phyloP scores from a whole-genome alignment of 805 yeast species.

The Candida tallmaniae region DNA sequence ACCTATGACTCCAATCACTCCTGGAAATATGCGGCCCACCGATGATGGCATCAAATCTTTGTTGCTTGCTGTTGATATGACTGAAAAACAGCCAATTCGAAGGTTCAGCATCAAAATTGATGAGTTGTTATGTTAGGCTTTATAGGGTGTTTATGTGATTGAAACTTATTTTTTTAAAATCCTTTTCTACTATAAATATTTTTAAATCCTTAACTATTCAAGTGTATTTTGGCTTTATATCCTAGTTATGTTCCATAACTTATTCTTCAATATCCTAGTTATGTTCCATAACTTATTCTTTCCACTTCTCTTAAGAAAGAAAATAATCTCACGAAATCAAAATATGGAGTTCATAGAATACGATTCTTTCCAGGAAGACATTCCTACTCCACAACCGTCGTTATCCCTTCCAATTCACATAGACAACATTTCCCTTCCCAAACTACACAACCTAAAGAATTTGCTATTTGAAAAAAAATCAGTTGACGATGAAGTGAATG shows the following conservation, averaged over 20 bases:
- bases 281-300: no score
- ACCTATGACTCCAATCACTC: neutral
- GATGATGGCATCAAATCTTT: slow-evolving; percentile 26
- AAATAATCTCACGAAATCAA: no score
- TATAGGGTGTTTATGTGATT: no score
- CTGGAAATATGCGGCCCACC: neutral
- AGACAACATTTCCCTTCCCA: slow-evolving; percentile 28
- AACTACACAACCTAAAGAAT: slow-evolving; percentile 27
- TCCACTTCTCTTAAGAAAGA: no score
- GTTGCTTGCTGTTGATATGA: slow-evolving; percentile 23
- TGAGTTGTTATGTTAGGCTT: slow-evolving; percentile 27
- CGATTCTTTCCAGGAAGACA: slow-evolving; percentile 27
- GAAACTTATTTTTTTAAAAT: no score
- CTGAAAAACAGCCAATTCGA: slow-evolving; percentile 6
- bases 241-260: no score
- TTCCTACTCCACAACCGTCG: slow-evolving; percentile 43
- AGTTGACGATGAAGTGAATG: slow-evolving; percentile 25
- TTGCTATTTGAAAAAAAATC: slow-evolving; percentile 20
- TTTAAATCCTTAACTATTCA: no score
- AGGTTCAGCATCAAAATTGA: slow-evolving; percentile 24
- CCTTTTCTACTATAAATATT: no score
- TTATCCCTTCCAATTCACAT: slow-evolving; percentile 34
- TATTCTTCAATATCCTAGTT: no score
- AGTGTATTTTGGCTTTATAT: no score
- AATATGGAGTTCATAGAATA: slow-evolving; percentile 41